Percentiles rank a stretch among this genome's conserved stretches.
phyloP scores from a whole-genome alignment of 305 asterid genomes.

The Striga hermonthica region DNA sequence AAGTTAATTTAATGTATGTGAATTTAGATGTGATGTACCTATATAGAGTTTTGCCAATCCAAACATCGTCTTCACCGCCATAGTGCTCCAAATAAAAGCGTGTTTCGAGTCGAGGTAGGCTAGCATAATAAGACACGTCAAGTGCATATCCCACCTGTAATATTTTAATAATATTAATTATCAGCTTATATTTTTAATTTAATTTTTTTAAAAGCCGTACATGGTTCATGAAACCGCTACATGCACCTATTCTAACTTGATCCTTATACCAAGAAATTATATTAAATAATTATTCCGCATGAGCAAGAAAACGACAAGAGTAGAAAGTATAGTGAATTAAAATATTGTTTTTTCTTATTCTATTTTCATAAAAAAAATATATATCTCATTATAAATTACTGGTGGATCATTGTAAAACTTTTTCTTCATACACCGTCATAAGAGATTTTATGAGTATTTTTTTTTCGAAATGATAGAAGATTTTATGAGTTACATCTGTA shows the following conservation, averaged over 20 bases:
- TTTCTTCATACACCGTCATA: too few species aligned
- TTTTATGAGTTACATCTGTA: too few species aligned
- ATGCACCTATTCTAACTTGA: neutral
- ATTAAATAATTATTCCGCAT: slow-evolving; percentile 9
- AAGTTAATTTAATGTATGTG: neutral
- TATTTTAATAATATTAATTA: too few species aligned
- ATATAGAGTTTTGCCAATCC: slow-evolving; percentile 95
- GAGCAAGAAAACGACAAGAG: slow-evolving; percentile 10
- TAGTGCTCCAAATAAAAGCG: slow-evolving; percentile 72
- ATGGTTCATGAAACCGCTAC: slow-evolving; percentile 21
- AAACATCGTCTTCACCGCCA: slow-evolving; percentile 82
- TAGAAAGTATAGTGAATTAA: neutral
- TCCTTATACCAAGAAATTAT: neutral
- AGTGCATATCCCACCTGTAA: slow-evolving; percentile 36
- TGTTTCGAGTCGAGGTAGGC: slow-evolving; percentile 73
- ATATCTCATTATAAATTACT: too few species aligned
- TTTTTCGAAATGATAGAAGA: too few species aligned
- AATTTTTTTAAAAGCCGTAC: neutral
- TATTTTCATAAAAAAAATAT: neutral
- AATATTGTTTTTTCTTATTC: slow-evolving; percentile 1
- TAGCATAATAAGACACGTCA: slow-evolving; percentile 81
- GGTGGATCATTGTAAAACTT: too few species aligned
- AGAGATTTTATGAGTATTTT: too few species aligned
- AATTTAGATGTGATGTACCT: slow-evolving; percentile 43
- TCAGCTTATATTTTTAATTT: too few species aligned